These are phyloP conservation scores for Phialophora verrucosa DNA, from an alignment of 2,329 filamentous ascomycete species.

Conservation along the genomic window DNA sequence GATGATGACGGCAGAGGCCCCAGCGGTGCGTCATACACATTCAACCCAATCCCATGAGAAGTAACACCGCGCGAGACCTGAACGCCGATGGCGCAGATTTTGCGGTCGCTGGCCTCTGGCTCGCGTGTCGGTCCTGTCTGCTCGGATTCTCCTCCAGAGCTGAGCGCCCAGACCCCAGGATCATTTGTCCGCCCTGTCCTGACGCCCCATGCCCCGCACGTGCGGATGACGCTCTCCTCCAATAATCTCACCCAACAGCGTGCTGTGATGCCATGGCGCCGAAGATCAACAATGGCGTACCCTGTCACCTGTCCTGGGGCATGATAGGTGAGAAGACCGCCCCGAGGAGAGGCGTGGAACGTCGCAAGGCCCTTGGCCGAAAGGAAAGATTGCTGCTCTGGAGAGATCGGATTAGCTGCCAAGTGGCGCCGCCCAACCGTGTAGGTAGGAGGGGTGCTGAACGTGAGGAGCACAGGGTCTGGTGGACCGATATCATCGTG, in stretches of 20 bases:
- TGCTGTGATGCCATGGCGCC: slow-evolving; percentile 69
- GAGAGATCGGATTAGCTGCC: slow-evolving; percentile 42
- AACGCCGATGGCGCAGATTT: slow-evolving; percentile 92
- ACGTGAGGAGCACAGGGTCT: slow-evolving; percentile 76
- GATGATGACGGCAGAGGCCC: background rate
- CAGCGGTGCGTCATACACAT: slow-evolving; percentile 61
- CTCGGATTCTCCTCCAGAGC: slow-evolving; percentile 10
- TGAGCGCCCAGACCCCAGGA: slow-evolving; percentile 79
- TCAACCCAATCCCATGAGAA: slow-evolving; percentile 79
- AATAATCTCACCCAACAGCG: slow-evolving; percentile 78
- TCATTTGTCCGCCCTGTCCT: slow-evolving; percentile 67
- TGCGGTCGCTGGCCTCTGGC: slow-evolving; percentile 55
- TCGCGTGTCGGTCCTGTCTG: background rate
- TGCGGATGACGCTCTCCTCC: slow-evolving; percentile 74
- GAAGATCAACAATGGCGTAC: slow-evolving; percentile 89
- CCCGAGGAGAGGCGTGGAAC: slow-evolving; percentile 76
- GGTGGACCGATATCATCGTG: slow-evolving; percentile 51
- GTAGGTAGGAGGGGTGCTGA: slow-evolving; percentile 81
- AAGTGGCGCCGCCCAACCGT: slow-evolving; percentile 85
- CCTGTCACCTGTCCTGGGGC: slow-evolving; percentile 90
- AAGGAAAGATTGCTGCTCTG: slow-evolving; percentile 49
- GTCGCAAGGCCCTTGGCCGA: slow-evolving; percentile 47
- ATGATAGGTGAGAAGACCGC: slow-evolving; percentile 93
- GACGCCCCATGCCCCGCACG: slow-evolving; percentile 67
- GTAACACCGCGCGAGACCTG: slow-evolving; percentile 84